A percentile compares a stretch with the other conserved stretches of the same genome.
phyloP scores from a whole-genome alignment of 1,284 basidiomycete genomes.

The Ustilago bromivora region DNA sequence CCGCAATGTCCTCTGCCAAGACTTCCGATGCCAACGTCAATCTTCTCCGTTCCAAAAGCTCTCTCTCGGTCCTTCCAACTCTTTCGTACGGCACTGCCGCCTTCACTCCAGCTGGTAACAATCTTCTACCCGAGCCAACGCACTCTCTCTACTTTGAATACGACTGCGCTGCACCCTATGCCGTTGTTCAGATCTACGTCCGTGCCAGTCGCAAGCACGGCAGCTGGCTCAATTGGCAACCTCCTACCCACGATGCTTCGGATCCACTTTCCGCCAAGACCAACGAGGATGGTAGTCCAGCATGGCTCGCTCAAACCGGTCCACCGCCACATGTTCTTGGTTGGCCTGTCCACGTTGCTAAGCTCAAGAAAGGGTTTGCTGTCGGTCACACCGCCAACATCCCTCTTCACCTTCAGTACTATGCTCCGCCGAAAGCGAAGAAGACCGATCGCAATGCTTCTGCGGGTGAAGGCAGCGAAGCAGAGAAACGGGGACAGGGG shows the following conservation, averaged over 20 bases:
- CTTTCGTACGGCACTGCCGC: slow-evolving; percentile 24
- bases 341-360: slow-evolving; percentile 61
- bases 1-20: not conserved
- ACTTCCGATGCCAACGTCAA: slow-evolving; percentile 26
- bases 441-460: slow-evolving; percentile 8
- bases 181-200: slow-evolving; percentile 61
- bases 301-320: slow-evolving; percentile 42
- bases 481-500: slow-evolving; percentile 11
- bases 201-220: slow-evolving; percentile 64
- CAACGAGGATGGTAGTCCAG: slow-evolving; percentile 12
- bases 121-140: slow-evolving; percentile 42
- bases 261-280: slow-evolving; percentile 21
- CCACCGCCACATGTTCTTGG: slow-evolving; percentile 63
- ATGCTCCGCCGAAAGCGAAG: slow-evolving; percentile 52
- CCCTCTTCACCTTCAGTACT: slow-evolving; percentile 48
- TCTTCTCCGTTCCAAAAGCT: slow-evolving; percentile 30
- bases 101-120: slow-evolving; percentile 5
- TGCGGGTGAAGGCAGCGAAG: slow-evolving; percentile 11
- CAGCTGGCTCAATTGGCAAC: slow-evolving; percentile 53
- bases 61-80: slow-evolving; percentile 38
- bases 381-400: slow-evolving; percentile 41
- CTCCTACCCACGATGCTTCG: not conserved
- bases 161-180: slow-evolving; percentile 61
- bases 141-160: slow-evolving; percentile 64
- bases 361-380: slow-evolving; percentile 53